These are phyloP conservation scores for Obba rivulosa DNA, from an alignment of 768 basidiomycete species.

Conservation along the genomic window DNA sequence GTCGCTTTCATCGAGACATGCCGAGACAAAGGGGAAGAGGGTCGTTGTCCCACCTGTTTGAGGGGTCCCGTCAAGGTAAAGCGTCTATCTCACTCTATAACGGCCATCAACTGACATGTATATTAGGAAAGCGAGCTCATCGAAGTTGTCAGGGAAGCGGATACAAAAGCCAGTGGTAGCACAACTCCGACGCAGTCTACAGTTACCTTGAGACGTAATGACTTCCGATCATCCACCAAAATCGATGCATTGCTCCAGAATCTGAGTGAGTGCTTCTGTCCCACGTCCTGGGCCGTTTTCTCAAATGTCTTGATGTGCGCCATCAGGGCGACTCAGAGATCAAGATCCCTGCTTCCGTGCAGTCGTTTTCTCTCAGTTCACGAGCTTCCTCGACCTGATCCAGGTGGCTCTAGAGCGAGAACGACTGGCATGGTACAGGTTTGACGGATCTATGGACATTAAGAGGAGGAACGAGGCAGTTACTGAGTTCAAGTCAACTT, in stretches of 20 bases:
- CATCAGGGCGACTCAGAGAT: constrained; percentile 52
- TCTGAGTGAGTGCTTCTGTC: constrained; percentile 46
- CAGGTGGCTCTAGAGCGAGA: constrained; percentile 67
- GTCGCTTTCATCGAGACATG: constrained; percentile 64
- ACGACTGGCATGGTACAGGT: constrained; percentile 62
- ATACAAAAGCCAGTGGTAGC: constrained; percentile 15
- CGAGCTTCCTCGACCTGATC: constrained; percentile 81
- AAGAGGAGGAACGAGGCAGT: constrained; percentile 75
- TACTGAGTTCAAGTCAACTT: constrained; percentile 66
- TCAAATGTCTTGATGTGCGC: neutral
- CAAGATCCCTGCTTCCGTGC: constrained; percentile 77
- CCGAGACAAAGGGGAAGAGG: constrained; percentile 63
- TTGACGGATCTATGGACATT: constrained; percentile 91
- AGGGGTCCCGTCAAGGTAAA: constrained; percentile 59
- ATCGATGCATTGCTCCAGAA: constrained; percentile 75
- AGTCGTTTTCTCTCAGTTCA: constrained; percentile 89
- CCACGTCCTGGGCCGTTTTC: neutral
- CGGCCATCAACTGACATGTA: neutral
- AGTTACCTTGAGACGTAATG: constrained; percentile 66
- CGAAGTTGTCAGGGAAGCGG: constrained; percentile 47
- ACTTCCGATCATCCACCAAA: constrained; percentile 90
- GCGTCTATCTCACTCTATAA: neutral
- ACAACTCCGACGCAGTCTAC: constrained; percentile 33
- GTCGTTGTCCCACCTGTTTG: constrained; percentile 77
- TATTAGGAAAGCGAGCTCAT: constrained; percentile 53